Percentiles rank a stretch among this genome's conserved stretches.
These are phyloP conservation scores for Penicillium sp. DNA, from an alignment of 2,329 filamentous ascomycete species.

Conservation along the genomic window DNA sequence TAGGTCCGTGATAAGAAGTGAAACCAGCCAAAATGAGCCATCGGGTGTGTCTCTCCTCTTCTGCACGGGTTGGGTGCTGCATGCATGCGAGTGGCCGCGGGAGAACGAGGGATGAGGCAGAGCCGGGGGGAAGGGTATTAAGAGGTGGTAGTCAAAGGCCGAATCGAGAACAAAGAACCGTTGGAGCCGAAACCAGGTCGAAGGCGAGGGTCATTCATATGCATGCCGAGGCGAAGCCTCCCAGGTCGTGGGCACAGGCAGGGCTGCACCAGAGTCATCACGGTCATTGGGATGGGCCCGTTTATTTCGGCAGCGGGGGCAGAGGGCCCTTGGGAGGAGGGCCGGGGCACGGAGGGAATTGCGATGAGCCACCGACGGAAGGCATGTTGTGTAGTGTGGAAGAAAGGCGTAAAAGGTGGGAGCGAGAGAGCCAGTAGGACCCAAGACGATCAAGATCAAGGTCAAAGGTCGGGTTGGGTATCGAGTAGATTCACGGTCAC, in stretches of 20 bases:
- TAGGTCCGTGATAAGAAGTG: no score
- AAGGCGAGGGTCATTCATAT: conserved; percentile 34
- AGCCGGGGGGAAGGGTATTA: conserved; percentile 11
- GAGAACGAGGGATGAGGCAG: not conserved
- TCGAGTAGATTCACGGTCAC: no score
- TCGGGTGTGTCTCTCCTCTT: conserved; percentile 1
- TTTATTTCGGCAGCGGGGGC: conserved; percentile 41
- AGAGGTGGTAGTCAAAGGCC: conserved; percentile 7
- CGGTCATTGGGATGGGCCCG: conserved; percentile 27
- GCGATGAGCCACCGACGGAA: conserved; percentile 36
- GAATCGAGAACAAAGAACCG: conserved; percentile 25
- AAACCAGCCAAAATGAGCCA: no score
- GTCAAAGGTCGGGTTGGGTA: no score
- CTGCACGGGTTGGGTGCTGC: not conserved
- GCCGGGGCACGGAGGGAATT: conserved; percentile 41
- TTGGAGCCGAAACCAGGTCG: conserved; percentile 26
- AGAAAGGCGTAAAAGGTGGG: conserved; percentile 5
- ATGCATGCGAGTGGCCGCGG: not conserved
- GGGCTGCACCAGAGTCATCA: conserved; percentile 32
- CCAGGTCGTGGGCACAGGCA: conserved; percentile 26
- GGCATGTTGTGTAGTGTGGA: conserved; percentile 30
- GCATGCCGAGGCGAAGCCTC: conserved; percentile 25
- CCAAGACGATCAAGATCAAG: conserved; percentile 4
- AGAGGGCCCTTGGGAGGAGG: conserved; percentile 42
- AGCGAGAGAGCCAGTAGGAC: conserved; percentile 8